Evolutionary conservation across 2,329 filamentous ascomycete genomes (phyloP).

Genomic region (Magnaporthiopsis incrustans): DNA sequence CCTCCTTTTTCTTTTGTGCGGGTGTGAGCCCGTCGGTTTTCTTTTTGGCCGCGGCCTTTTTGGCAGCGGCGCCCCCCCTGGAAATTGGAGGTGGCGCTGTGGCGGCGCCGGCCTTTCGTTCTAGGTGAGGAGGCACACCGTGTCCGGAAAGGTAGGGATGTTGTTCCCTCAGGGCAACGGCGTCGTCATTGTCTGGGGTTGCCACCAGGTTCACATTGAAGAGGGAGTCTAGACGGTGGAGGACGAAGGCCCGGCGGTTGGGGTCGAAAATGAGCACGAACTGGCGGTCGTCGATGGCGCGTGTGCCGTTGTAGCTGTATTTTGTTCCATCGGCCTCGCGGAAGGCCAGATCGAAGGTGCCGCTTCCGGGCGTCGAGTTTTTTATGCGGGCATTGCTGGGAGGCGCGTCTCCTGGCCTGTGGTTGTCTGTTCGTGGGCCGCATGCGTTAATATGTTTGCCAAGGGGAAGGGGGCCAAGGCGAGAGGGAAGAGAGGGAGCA

Average conservation of each 20-base stretch:
- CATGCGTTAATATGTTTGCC: not conserved
- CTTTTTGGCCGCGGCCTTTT: conserved; percentile 24
- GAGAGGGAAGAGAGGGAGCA: conserved; percentile 1
- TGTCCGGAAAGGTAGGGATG: conserved; percentile 53
- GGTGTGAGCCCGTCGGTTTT: conserved; percentile 15
- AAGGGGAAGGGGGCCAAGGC: not conserved
- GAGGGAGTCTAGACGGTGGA: conserved; percentile 74
- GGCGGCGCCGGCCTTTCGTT: conserved; percentile 13
- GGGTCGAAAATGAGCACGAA: conserved; percentile 71
- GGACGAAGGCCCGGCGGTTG: conserved; percentile 64
- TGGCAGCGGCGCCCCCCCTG: conserved; percentile 10
- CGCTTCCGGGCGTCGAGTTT: conserved; percentile 32
- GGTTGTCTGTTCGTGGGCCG: conserved; percentile 41
- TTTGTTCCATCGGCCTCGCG: conserved; percentile 42
- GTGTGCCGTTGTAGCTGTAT: conserved; percentile 53
- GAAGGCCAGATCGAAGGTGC: conserved; percentile 48
- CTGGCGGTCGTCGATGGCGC: conserved; percentile 46
- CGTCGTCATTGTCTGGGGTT: conserved; percentile 57
- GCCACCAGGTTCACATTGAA: conserved; percentile 81
- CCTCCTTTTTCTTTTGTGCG: conserved; percentile 12
- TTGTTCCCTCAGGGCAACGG: conserved; percentile 54
- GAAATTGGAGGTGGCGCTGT: conserved; percentile 10
- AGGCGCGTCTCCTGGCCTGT: conserved; percentile 47
- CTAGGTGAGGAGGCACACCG: conserved; percentile 6
- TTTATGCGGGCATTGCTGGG: conserved; percentile 43